Conservation (phyloP, 139 green algal genomes). For the Chlorella sorokiniana region DNA sequence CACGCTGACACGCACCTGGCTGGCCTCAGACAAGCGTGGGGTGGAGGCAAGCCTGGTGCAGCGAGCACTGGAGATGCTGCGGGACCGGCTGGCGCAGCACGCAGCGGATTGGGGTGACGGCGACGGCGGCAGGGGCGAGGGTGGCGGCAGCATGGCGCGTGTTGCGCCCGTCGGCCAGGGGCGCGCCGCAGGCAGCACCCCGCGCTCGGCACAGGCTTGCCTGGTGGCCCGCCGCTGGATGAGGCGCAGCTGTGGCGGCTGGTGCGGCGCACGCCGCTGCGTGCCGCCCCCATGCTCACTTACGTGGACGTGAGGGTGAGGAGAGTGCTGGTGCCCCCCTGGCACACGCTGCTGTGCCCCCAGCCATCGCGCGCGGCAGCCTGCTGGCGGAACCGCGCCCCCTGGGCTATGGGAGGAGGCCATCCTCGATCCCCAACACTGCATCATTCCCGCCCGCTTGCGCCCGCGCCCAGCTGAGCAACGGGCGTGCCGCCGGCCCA, state of each 20-base stretch:
- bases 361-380: not conserved
- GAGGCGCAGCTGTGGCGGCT: conserved; percentile 1
- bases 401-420: no score
- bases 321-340: not conserved
- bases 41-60: conserved; percentile 15
- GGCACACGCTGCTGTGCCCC: not conserved
- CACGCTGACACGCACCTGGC: conserved; percentile 13
- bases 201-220: not conserved
- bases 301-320: conserved; percentile 25
- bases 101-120: not conserved
- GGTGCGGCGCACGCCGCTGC: not conserved
- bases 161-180: no score
- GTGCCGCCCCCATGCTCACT: not conserved
- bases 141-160: no score
- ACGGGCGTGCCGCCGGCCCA: not conserved
- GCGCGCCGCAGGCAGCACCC: no score
- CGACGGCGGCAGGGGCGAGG: not conserved
- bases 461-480: no score
- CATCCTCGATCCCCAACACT: no score
- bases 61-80: conserved; percentile 19
- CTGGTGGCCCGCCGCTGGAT: not conserved
- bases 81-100: conserved; percentile 4
- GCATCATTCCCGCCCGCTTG: no score
- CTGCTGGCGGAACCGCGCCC: no score
- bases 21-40: not conserved